phyloP scores from a whole-genome alignment of 768 basidiomycete genomes.

The Antrodiella citrinella region DNA sequence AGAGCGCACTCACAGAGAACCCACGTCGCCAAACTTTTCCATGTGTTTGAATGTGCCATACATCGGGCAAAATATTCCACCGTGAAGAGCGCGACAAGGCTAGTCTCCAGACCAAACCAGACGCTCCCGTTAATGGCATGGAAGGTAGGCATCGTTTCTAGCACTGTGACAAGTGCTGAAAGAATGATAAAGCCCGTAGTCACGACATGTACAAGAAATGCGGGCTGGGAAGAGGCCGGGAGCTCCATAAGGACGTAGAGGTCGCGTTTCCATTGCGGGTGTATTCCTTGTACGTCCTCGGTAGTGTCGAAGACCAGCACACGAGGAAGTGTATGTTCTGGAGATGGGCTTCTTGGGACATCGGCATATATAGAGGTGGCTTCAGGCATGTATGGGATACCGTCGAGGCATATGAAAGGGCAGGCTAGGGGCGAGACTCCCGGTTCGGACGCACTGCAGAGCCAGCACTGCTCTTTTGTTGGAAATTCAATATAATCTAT shows the following conservation, averaged over 20 bases:
- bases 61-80: slow-evolving; percentile 72
- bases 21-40: slow-evolving; percentile 58
- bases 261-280: slow-evolving; percentile 52
- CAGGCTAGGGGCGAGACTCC: too few relatives aligned
- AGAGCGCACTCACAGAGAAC: slow-evolving; percentile 46
- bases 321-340: slow-evolving; percentile 4
- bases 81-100: slow-evolving; percentile 77
- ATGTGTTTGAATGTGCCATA: slow-evolving; percentile 67
- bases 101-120: slow-evolving; percentile 88
- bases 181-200: slow-evolving; percentile 66
- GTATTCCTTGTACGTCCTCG: slow-evolving; percentile 11
- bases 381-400: background rate
- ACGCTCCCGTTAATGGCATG: slow-evolving; percentile 59
- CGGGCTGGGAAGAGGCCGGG: slow-evolving; percentile 66
- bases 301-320: slow-evolving; percentile 11
- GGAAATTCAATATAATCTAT: too few relatives aligned
- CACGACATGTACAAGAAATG: slow-evolving; percentile 67
- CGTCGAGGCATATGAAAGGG: background rate
- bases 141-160: slow-evolving; percentile 75
- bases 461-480: too few relatives aligned
- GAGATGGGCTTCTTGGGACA: background rate
- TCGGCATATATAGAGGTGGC: background rate
- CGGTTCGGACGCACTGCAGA: too few relatives aligned
- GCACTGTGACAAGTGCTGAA: slow-evolving; percentile 66
- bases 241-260: slow-evolving; percentile 71